A percentile compares a stretch with the other conserved stretches of the same genome.
Conservation (phyloP, 2,329 filamentous ascomycete genomes). For the Coniosporium tulheliwenetii region DNA sequence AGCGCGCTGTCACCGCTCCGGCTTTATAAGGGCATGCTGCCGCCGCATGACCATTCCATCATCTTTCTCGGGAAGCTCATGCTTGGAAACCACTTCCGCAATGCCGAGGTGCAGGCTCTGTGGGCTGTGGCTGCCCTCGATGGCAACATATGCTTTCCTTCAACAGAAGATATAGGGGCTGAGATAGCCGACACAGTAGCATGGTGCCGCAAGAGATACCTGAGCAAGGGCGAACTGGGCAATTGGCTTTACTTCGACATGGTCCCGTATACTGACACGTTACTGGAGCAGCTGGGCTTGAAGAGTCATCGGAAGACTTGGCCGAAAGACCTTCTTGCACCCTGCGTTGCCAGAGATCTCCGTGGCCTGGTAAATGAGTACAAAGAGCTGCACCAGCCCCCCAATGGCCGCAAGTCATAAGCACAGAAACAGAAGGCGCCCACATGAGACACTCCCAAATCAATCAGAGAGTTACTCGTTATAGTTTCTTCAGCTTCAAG, state of each 20-base stretch:
- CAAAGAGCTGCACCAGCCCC: neutral
- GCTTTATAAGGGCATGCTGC: conserved; percentile 8
- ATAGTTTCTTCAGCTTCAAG: neutral
- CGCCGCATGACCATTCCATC: conserved; percentile 10
- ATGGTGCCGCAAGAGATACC: conserved; percentile 2
- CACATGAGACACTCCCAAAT: neutral
- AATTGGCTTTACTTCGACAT: conserved; percentile 62
- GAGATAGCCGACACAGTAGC: conserved; percentile 5
- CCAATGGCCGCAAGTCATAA: neutral
- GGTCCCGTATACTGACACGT: conserved; percentile 55
- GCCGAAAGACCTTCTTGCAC: neutral
- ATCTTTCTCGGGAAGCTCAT: conserved; percentile 12
- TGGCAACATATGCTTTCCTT: conserved; percentile 9
- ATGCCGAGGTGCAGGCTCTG: conserved; percentile 13
- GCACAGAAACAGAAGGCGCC: neutral
- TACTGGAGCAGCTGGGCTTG: conserved; percentile 51
- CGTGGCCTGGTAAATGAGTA: neutral
- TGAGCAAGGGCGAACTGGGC: conserved; percentile 25
- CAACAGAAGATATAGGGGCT: neutral
- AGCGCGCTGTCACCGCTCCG: conserved; percentile 1
- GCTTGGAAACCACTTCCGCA: conserved; percentile 12
- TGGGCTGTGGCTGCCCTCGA: conserved; percentile 13
- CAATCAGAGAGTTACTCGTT: neutral
- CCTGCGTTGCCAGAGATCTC: neutral
- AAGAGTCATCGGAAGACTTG: conserved; percentile 35